Base-by-base conservation (phyloP, 2,329 filamentous ascomycete species). In the Colletotrichum sp. region DNA sequence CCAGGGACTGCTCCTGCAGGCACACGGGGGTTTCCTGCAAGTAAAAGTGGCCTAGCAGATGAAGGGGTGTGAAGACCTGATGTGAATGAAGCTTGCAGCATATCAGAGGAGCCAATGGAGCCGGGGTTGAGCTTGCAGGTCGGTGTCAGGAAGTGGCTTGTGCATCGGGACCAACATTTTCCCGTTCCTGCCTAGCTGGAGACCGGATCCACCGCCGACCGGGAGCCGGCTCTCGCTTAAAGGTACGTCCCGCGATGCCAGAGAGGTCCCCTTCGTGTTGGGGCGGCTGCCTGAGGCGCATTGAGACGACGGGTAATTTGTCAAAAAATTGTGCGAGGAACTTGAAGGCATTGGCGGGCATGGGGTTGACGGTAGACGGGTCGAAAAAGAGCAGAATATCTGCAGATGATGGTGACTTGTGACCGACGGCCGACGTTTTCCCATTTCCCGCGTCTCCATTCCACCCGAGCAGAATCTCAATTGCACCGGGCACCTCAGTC, bases 1-100 rank as follows among this genome's bases (percentile, higher is more conserved):
- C n/a, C 70, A 68, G 73, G 55, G 64, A 76, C 44, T 44, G 44
- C 32, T 75, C 52, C 74, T 76, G 71, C 74, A 76, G 74, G 74
- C 65, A 55, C 74, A 70, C 57, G 65, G 59, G 62, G 59, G 34
- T 49, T 70, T 52, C 9, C 60, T 76, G 49, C 71, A 75, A 28
- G 65, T 24, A 64, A 72, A 30, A 63, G 73, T 64, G 57, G 69
- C 63, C 57, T 28, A 34, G 63, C 52, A n/a, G 44, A 39, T 18
- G 26, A 64, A 60, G 32, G 66, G 64, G 60, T 44, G 44, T 68
- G 70, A 52, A 21, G 44, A 21, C 44, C 44, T 52, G 44, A 52
- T 13, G 44, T 52, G 44, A 52, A 52, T 68, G 59, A 76, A 64
- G 57, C 59, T 30, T 52, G 65, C 64, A 73, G 64, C 32, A 64